Percentiles rank a stretch among this genome's conserved stretches.
Conservation (phyloP, 2,329 filamentous ascomycete genomes). For the Hyphodiscus sp. region DNA sequence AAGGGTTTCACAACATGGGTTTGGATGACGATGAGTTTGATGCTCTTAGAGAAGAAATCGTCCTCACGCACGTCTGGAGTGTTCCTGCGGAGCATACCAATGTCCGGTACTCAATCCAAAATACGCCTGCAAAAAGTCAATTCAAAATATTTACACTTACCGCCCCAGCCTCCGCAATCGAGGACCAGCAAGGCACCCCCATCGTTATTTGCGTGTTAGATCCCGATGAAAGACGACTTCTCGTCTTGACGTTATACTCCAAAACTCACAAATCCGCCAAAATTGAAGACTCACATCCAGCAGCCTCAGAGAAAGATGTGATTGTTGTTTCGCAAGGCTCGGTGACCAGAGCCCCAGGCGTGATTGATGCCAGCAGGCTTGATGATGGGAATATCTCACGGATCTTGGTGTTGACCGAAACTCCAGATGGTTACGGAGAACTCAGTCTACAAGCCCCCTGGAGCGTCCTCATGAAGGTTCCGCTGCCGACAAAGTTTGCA, state of each 20-base stretch:
- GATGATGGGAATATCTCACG: slow-evolving; percentile 60
- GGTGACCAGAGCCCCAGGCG: slow-evolving; percentile 48
- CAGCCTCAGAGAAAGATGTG: slow-evolving; percentile 26
- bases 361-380: slow-evolving; percentile 68
- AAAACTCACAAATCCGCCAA: slow-evolving; percentile 25
- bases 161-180: slow-evolving; percentile 48
- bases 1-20: slow-evolving; percentile 66
- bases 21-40: slow-evolving; percentile 67
- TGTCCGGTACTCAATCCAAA: slow-evolving; percentile 52
- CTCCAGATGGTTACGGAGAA: slow-evolving; percentile 55
- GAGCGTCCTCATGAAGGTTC: slow-evolving; percentile 63
- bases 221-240: slow-evolving; percentile 57
- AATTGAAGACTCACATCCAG: slow-evolving; percentile 5
- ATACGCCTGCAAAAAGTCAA: slow-evolving; percentile 45
- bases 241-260: slow-evolving; percentile 57
- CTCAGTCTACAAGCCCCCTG: slow-evolving; percentile 71
- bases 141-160: slow-evolving; percentile 62
- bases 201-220: slow-evolving; percentile 67
- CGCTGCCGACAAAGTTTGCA: slow-evolving; percentile 50
- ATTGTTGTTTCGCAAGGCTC: slow-evolving; percentile 24
- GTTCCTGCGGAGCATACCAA: slow-evolving; percentile 56
- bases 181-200: slow-evolving; percentile 47
- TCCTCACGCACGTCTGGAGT: slow-evolving; percentile 64
- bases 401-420: slow-evolving; percentile 64
- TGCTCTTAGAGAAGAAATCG: slow-evolving; percentile 64